phyloP scores from a whole-genome alignment of 176 grass and related monocot species.

The Melocanna baccifera region DNA sequence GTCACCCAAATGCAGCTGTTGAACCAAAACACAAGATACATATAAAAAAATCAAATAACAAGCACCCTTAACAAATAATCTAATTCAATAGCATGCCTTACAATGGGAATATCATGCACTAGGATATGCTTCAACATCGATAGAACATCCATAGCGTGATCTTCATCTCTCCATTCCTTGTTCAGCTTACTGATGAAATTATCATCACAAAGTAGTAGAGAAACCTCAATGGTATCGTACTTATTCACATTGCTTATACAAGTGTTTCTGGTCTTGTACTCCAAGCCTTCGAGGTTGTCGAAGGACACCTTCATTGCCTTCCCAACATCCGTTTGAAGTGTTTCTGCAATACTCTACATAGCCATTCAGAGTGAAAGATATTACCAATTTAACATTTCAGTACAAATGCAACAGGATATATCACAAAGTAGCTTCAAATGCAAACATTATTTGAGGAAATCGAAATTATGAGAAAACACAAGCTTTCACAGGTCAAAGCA shows the following conservation, averaged over 20 bases:
- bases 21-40: slow-evolving; percentile 22
- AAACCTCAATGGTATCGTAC: slow-evolving; percentile 61
- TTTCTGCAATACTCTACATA: slow-evolving; percentile 66
- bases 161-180: slow-evolving; percentile 81
- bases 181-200: slow-evolving; percentile 73
- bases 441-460: not conserved
- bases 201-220: slow-evolving; percentile 74
- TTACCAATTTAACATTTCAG: not conserved
- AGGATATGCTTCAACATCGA: slow-evolving; percentile 75
- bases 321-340: slow-evolving; percentile 54
- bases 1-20: slow-evolving; percentile 82
- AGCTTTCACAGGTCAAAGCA: not conserved
- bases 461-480: not conserved
- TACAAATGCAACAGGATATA: not conserved
- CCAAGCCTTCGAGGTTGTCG: slow-evolving; percentile 34
- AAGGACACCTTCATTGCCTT: slow-evolving; percentile 76
- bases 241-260: slow-evolving; percentile 56
- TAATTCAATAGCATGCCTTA: not conserved
- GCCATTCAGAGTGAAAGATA: not conserved
- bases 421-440: slow-evolving; percentile 7
- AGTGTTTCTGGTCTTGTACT: slow-evolving; percentile 72
- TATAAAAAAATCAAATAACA: not conserved
- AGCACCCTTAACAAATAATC: not conserved
- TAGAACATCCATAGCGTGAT: slow-evolving; percentile 74
- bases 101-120: slow-evolving; percentile 47